Conservation (phyloP, 1,139 yeast species). For the Candida dubliniensis region DNA sequence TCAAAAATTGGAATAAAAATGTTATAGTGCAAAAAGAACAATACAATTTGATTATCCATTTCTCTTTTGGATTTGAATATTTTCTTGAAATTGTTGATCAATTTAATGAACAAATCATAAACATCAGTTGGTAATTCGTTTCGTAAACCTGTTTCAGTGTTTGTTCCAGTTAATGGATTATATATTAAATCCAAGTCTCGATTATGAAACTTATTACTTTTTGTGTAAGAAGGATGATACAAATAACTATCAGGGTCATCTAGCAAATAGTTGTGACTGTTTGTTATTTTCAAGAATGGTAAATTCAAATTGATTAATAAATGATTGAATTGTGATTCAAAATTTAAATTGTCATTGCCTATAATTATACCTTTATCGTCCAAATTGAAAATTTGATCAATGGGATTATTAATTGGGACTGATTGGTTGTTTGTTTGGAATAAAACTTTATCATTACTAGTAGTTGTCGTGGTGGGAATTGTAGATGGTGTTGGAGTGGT, state of each 20-base stretch:
- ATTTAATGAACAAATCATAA: slow-evolving; percentile 46
- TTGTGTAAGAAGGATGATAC: slow-evolving; percentile 44
- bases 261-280: slow-evolving; percentile 45
- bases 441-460: slow-evolving; percentile 16
- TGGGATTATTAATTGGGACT: slow-evolving; percentile 45
- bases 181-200: slow-evolving; percentile 43
- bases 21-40: slow-evolving; percentile 58
- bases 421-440: slow-evolving; percentile 18
- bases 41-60: slow-evolving; percentile 52
- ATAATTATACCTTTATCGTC: slow-evolving; percentile 47
- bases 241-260: slow-evolving; percentile 48
- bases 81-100: slow-evolving; percentile 48
- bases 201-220: slow-evolving; percentile 41
- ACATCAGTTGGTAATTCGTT: slow-evolving; percentile 40
- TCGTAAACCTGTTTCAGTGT: slow-evolving; percentile 11
- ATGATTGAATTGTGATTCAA: slow-evolving; percentile 51
- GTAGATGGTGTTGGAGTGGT: slow-evolving; percentile 1
- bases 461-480: slow-evolving; percentile 12
- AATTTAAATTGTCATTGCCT: slow-evolving; percentile 50
- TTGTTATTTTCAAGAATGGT: slow-evolving; percentile 48
- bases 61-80: slow-evolving; percentile 44
- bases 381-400: slow-evolving; percentile 49
- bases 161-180: slow-evolving; percentile 41
- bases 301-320: slow-evolving; percentile 45
- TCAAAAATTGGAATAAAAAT: slow-evolving; percentile 63